Evolutionary conservation across 495 filamentous ascomycete species (phyloP).

Genomic region (Tetracladium setigerum): DNA sequence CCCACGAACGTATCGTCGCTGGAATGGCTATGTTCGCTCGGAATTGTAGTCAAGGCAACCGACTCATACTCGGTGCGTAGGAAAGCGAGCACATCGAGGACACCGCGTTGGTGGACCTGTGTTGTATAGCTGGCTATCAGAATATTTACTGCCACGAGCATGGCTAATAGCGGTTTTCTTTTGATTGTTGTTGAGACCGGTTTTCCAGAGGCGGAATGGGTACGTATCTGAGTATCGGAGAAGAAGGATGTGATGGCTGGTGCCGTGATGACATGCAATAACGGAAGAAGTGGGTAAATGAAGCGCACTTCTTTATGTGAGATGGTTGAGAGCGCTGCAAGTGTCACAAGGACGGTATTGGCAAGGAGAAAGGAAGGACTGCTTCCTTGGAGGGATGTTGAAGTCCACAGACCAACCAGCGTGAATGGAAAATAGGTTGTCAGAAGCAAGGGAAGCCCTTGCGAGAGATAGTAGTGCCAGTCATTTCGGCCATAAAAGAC

Average conservation of each 20-base stretch:
- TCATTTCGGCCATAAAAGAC: constrained; percentile 90
- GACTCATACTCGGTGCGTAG: constrained; percentile 63
- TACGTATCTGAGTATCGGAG: constrained; percentile 19
- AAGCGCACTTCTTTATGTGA: constrained; percentile 98
- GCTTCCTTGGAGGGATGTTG: constrained; percentile 25
- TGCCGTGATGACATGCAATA: constrained; percentile 73
- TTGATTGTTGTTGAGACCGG: constrained; percentile 24
- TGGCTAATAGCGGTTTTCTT: constrained; percentile 45
- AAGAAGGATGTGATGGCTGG: constrained; percentile 61
- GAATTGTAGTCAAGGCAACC: constrained; percentile 7
- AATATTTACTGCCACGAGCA: constrained; percentile 58
- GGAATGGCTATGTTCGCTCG: constrained; percentile 4
- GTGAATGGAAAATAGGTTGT: constrained; percentile 77
- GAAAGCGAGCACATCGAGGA: constrained; percentile 62
- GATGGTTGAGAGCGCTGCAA: constrained; percentile 62
- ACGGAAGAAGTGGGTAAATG: constrained; percentile 85
- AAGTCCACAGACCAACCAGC: constrained; percentile 53
- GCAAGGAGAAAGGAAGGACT: constrained; percentile 48
- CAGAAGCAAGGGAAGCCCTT: constrained; percentile 82
- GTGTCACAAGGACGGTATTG: constrained; percentile 50
- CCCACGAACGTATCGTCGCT: constrained; percentile 55
- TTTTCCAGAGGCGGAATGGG: constrained; percentile 11
- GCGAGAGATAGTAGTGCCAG: constrained; percentile 86
- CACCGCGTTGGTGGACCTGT: constrained; percentile 69
- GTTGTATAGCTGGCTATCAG: constrained; percentile 67